Evolutionary conservation across 2,329 filamentous ascomycete species (phyloP).

Genomic region (Fusarium hostae): DNA sequence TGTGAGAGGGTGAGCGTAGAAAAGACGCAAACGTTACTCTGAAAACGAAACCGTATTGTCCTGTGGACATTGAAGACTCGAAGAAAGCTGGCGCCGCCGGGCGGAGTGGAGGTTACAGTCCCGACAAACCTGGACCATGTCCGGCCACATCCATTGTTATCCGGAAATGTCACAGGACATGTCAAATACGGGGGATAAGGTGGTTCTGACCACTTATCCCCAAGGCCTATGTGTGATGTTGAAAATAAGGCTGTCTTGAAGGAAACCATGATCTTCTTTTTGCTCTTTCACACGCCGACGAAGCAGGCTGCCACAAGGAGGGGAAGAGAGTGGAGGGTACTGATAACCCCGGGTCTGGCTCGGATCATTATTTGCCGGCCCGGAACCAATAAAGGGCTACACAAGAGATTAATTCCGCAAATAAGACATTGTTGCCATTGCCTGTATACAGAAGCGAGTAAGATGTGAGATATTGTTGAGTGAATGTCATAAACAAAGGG

Average conservation of each 20-base stretch:
- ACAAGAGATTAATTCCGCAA: background rate
- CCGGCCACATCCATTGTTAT: slow-evolving; percentile 7
- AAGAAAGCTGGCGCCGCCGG: slow-evolving; percentile 13
- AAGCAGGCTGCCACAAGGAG: slow-evolving; percentile 7
- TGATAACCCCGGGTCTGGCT: slow-evolving; percentile 33
- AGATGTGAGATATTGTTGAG: background rate
- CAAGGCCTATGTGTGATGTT: background rate
- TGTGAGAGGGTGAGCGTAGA: slow-evolving; percentile 16
- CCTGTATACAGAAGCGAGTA: background rate
- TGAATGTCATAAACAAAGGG: background rate
- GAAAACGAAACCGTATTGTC: slow-evolving; percentile 2
- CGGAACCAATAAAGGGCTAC: slow-evolving; percentile 15
- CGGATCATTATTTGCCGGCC: slow-evolving; percentile 31
- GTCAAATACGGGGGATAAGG: background rate
- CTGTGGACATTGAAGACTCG: slow-evolving; percentile 6
- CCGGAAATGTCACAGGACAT: slow-evolving; percentile 18
- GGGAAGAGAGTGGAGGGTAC: slow-evolving; percentile 27
- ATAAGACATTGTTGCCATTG: background rate
- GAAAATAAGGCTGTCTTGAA: background rate
- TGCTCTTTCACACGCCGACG: background rate
- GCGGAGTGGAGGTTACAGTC: slow-evolving; percentile 25
- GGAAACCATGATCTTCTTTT: background rate
- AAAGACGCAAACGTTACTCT: background rate
- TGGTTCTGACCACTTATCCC: slow-evolving; percentile 11
- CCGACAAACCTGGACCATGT: slow-evolving; percentile 35